Evolutionary conservation across 495 filamentous ascomycete genomes (phyloP), one percentile per base, ranked within the genome.

Genomic region (Neurospora sp.): DNA sequence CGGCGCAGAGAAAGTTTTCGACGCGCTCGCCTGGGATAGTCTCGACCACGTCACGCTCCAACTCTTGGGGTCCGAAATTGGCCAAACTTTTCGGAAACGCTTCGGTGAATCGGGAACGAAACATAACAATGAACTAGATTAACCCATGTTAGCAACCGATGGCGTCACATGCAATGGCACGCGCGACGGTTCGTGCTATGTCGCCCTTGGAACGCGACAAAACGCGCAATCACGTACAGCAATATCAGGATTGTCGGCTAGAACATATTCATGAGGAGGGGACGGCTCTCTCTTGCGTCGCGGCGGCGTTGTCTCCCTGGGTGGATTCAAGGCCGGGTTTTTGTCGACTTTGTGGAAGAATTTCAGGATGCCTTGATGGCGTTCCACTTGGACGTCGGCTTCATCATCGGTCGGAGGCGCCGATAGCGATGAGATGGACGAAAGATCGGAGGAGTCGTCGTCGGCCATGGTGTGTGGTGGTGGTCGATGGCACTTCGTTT

Each of bases 41-140:
- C 76, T 97, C 93, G 68, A 89, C 87, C 27, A 97, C 89, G 37
- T 94, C 96, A 76, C 88, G 84, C 84, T 99, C 96, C 70, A 99
- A 88, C 83, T 99, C 96, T 82, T 99, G 96, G 31, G 95, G 95
- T 31, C 96, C 96, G 72, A 94, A 91, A 78, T 98, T 92, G 71
- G 91, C 85, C 9, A 96, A 83, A 46, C 92, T 94, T 79, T 93
- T 93, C 40, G 94, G 91, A 74, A 99, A 94, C 73, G 88, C 91
- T 53, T 97, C 93, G 80, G 87, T 90, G 80, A 98, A 98, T 78
- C 96, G 92, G 82, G 93, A 90, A 79, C 95, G 91, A 82, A 97
- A 99, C 93, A 94, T 97, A 76, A 97, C 93, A 81, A 99, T 93
- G 82, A 99, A 97, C 94, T 98, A 77, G 80, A 68, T 6, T 72